Conservation (phyloP, 257 asterid genomes). For the Penstemon davidsonii region DNA sequence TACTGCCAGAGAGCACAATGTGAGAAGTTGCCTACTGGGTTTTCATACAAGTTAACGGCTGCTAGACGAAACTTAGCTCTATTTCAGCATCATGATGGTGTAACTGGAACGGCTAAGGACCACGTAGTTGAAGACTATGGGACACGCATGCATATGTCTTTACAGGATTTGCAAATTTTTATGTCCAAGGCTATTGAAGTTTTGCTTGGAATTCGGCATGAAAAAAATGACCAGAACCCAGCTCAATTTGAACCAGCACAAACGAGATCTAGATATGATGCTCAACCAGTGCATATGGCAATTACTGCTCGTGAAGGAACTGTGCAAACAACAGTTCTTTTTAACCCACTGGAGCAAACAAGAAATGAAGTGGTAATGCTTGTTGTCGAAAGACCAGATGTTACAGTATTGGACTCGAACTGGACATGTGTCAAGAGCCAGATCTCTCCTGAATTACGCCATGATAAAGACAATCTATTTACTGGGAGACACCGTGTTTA, state of each 20-base stretch:
- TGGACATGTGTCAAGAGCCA: constrained; percentile 99
- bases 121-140: constrained; percentile 95
- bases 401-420: constrained; percentile 86
- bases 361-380: constrained; percentile 86
- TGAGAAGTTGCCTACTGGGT: constrained; percentile 81
- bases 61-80: constrained; percentile 94
- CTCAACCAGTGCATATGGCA: constrained; percentile 68
- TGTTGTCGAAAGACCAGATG: constrained; percentile 85
- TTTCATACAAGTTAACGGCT: constrained; percentile 79
- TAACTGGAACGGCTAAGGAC: constrained; percentile 95
- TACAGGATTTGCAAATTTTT: constrained; percentile 81
- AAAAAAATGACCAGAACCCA: constrained; percentile 71
- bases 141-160: constrained; percentile 82
- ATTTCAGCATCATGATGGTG: constrained; percentile 98
- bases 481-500: constrained; percentile 86
- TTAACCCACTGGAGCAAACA: constrained; percentile 83
- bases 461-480: constrained; percentile 48
- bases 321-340: constrained; percentile 80
- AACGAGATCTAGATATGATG: constrained; percentile 76
- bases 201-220: constrained; percentile 80
- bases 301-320: constrained; percentile 80
- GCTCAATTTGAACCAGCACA: constrained; percentile 89
- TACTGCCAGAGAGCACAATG: constrained; percentile 84
- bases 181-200: constrained; percentile 90
- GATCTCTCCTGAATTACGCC: constrained; percentile 79